Evolutionary conservation across 2,329 filamentous ascomycete genomes (phyloP), one percentile per base, ranked within the genome.

Genomic region (Diaporthe velutina): DNA sequence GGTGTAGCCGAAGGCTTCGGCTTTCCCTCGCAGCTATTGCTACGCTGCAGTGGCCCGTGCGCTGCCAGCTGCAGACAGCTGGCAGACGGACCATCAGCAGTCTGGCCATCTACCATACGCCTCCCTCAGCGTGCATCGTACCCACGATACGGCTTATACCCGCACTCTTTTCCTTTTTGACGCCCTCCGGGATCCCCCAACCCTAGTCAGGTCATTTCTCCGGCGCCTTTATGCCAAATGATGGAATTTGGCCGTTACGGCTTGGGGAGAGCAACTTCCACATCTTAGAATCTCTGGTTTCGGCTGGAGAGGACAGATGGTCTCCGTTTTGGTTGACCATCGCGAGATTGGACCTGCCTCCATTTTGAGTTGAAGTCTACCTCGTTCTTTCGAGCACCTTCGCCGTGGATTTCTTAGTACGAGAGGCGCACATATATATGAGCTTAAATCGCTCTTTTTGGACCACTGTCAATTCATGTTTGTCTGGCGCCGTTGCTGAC

Each of bases 181-280:
- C 68, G 68, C 73, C 76, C 88, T 73, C 55, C 70, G 40, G 48
- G 68, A 67, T 75, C 77, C 88, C 90, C 93, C 93, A 94, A 92
- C 88, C 87, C 85, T 89, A 86, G 95, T 97, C 95, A 97, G 97
- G 96, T 97, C 94, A 88, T 90, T 92, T 89, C 1, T 82, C 87
- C 86, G 86, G 91, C 89, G 75, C 86, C 84, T 83, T 86, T 88
- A 82, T 84, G 86, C 83, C 84, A 52, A 67, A 67, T 89, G 84
- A 92, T 97, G 94, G 93, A 93, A 92, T 91, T 88, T 86, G 90
- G 95, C 96, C 97, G 97, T 99, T 99, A 99, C 94, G 95, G 93
- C 93, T 92, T 95, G 98, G 97, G 97, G 93, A 98, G 91, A 99
- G 92, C 84, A 88, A 98, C 83, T 81, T 83, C 88, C 89, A 88